These are phyloP conservation scores for Amanita polypyramis DNA, from an alignment of 768 basidiomycete genomes.

Conservation along the genomic window DNA sequence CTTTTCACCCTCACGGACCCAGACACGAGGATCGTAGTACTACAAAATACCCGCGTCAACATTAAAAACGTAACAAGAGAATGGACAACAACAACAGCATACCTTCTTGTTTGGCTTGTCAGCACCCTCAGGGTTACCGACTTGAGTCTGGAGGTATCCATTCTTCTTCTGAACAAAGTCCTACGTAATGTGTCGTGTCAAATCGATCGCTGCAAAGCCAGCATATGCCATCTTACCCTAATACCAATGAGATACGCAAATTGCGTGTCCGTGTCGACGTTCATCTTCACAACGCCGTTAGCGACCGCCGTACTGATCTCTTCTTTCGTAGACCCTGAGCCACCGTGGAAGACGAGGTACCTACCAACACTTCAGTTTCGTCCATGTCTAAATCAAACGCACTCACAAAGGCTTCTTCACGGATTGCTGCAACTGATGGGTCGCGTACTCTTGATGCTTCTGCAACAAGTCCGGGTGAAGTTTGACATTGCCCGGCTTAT, in stretches of 20 bases:
- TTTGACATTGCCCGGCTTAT: conserved; percentile 97
- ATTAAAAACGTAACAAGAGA: neutral
- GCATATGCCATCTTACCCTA: conserved; percentile 39
- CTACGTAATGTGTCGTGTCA: conserved; percentile 23
- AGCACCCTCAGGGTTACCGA: conserved; percentile 92
- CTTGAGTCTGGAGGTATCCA: conserved; percentile 82
- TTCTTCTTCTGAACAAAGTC: conserved; percentile 83
- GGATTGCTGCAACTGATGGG: conserved; percentile 53
- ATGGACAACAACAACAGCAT: conserved; percentile 3
- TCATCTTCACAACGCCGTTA: conserved; percentile 98
- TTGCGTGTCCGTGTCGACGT: conserved; percentile 93
- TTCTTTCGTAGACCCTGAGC: conserved; percentile 92
- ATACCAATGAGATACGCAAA: conserved; percentile 87
- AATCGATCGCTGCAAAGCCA: neutral
- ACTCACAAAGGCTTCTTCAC: conserved; percentile 74
- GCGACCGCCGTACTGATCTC: conserved; percentile 89
- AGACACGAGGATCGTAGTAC: conserved; percentile 94
- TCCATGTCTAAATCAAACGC: neutral
- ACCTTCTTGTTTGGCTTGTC: conserved; percentile 99
- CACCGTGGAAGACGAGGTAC: conserved; percentile 99
- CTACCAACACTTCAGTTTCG: conserved; percentile 25
- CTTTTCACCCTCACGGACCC: conserved; percentile 99
- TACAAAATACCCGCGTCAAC: conserved; percentile 16
- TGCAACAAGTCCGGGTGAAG: conserved; percentile 85
- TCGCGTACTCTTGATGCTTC: conserved; percentile 79